A percentile compares a stretch with the other conserved stretches of the same genome.
Evolutionary conservation across 805 yeast species (phyloP).

Genomic region (Candida xyloterini): DNA sequence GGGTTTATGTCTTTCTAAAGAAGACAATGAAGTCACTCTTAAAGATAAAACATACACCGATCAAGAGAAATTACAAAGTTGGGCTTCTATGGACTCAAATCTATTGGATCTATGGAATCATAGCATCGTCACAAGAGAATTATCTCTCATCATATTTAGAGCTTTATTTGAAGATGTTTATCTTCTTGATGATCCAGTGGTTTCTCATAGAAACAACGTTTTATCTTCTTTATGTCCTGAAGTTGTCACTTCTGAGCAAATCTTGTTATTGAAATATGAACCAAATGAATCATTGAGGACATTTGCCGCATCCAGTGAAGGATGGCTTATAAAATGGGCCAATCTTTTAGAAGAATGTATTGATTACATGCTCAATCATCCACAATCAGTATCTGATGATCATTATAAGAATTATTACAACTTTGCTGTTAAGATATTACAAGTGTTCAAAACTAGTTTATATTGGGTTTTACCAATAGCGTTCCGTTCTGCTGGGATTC

Average conservation of each 20-base stretch:
- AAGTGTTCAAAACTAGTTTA: conserved; percentile 83
- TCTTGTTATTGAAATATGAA: conserved; percentile 62
- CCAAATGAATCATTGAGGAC: conserved; percentile 58
- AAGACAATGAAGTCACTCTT: conserved; percentile 20
- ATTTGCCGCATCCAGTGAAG: conserved; percentile 69
- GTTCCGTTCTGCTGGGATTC: conserved; percentile 61
- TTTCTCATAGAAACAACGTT: conserved; percentile 72
- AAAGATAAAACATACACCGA: conserved; percentile 32
- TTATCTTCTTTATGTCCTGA: conserved; percentile 82
- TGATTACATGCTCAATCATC: conserved; percentile 23
- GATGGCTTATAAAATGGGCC: conserved; percentile 88
- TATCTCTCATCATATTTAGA: conserved; percentile 73
- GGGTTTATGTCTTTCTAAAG: conserved; percentile 64
- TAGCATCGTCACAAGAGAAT: conserved; percentile 63
- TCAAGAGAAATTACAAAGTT: conserved; percentile 59
- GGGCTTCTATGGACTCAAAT: conserved; percentile 85
- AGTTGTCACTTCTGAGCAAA: conserved; percentile 67
- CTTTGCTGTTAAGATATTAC: conserved; percentile 66
- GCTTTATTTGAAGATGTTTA: conserved; percentile 92
- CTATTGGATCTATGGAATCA: conserved; percentile 72
- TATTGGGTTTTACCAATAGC: conserved; percentile 87
- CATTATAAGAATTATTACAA: conserved; percentile 15
- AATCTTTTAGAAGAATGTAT: conserved; percentile 46
- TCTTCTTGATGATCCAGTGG: conserved; percentile 86
- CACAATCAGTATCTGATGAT: conserved; percentile 7